Base-by-base conservation (phyloP, 495 filamentous ascomycete genomes). In the Penicillium steckii region DNA sequence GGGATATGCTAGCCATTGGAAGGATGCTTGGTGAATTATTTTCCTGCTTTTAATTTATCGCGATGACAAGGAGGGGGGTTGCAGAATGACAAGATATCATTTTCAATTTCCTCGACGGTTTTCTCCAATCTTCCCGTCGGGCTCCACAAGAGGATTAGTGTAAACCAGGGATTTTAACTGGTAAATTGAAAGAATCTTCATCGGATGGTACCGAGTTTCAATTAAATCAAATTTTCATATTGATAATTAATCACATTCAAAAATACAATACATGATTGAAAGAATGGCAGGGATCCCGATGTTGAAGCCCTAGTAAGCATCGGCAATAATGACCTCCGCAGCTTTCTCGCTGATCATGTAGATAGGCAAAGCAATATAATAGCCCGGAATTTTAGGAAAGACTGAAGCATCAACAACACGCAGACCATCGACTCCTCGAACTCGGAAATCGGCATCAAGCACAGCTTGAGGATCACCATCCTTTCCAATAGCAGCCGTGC, bases 291-390 rank as follows among this genome's bases (percentile, higher is more conserved):
- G 23, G 23, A 41, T 2, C 8, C 4, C 13, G 9, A 41, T 22
- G 8, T 4, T 8, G 2, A 8, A 41, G n/a, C 0, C 13, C 12
- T 23, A 41, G 5, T 17, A 2, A 21, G 38, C 38, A 41, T 41
- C 21, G 7, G 38, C 38, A 21, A 41, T 41, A 25, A 86, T 84
- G 19, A 82, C 81, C 43, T 81, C 82, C 0, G 80, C 75, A 2
- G 84, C 84, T 74, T 86, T 86, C 59, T 82, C 80, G 40, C 76
- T 77, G 21, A 86, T 57, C 75, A 85, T 84, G 59, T 85, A 85
- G 2, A 82, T 83, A 4, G 84, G 75, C 33, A 80, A 62, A 19
- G 72, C 73, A n/a, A 81, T 78, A 37, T 83, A 87, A n/a, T 75
- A 77, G 1, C 84, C 84, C 9, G 81, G 82, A 41, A 82, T 81